Percentiles rank a stretch among this genome's conserved stretches.
Evolutionary conservation across 2,329 filamentous ascomycete genomes (phyloP).

Genomic region (Penicillium corylophilum): DNA sequence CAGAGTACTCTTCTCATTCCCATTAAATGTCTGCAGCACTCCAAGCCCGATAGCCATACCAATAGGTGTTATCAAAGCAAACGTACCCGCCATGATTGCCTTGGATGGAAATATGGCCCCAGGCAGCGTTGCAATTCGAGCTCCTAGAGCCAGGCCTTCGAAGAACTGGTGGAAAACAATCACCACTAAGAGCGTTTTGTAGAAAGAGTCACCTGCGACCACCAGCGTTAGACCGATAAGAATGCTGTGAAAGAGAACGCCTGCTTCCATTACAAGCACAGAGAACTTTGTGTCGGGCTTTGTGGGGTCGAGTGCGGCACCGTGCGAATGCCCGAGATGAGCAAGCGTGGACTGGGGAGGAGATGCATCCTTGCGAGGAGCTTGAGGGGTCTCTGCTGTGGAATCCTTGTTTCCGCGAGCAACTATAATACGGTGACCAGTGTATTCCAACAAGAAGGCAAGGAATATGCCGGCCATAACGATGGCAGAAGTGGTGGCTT

Average conservation of each 20-base stretch:
- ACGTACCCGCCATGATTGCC: slow-evolving; percentile 60
- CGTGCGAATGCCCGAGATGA: slow-evolving; percentile 36
- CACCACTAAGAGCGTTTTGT: slow-evolving; percentile 57
- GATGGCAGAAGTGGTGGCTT: slow-evolving; percentile 67
- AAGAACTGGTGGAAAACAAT: slow-evolving; percentile 79
- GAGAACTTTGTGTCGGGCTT: slow-evolving; percentile 53
- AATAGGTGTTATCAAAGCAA: slow-evolving; percentile 70
- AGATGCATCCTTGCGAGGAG: slow-evolving; percentile 3
- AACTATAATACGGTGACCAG: slow-evolving; percentile 59
- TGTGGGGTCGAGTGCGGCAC: slow-evolving; percentile 27
- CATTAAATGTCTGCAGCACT: slow-evolving; percentile 69
- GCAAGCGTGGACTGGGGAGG: slow-evolving; percentile 16
- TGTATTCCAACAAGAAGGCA: slow-evolving; percentile 69
- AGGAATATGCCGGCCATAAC: slow-evolving; percentile 73
- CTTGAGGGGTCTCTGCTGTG: slow-evolving; percentile 2
- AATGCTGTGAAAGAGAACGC: slow-evolving; percentile 69
- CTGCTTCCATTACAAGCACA: slow-evolving; percentile 69
- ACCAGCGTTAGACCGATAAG: slow-evolving; percentile 53
- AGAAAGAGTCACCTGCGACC: slow-evolving; percentile 52
- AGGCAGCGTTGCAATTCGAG: slow-evolving; percentile 63
- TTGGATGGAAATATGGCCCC: slow-evolving; percentile 41
- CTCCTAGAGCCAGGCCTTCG: slow-evolving; percentile 71
- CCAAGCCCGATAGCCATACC: slow-evolving; percentile 80
- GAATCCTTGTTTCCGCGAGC: slow-evolving; percentile 22
- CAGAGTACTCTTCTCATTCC: slow-evolving; percentile 66